Percentiles rank a stretch among this genome's conserved stretches.
Evolutionary conservation across 1,139 yeast species (phyloP).

Genomic region (Williopsis jadinii): DNA sequence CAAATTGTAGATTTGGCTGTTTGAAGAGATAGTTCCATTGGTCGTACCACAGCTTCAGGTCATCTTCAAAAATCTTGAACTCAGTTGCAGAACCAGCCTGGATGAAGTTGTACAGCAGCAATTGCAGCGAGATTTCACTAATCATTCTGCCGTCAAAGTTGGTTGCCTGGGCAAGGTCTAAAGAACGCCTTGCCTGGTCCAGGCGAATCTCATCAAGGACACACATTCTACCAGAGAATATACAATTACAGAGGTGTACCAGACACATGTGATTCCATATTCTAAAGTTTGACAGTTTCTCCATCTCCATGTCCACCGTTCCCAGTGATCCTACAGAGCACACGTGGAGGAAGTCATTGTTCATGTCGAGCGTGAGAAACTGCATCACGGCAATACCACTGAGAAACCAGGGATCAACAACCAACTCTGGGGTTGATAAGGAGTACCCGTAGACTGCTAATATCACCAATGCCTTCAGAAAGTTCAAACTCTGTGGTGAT

Average conservation of each 20-base stretch:
- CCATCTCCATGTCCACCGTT: slow-evolving; percentile 9
- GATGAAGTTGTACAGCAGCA: slow-evolving; percentile 55
- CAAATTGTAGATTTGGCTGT: slow-evolving; percentile 73
- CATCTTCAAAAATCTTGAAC: slow-evolving; percentile 27
- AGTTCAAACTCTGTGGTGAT: slow-evolving; percentile 14
- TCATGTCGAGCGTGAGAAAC: slow-evolving; percentile 20
- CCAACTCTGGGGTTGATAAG: slow-evolving; percentile 11
- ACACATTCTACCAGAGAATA: slow-evolving; percentile 69
- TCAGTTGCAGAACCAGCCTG: slow-evolving; percentile 31
- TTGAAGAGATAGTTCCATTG: slow-evolving; percentile 68
- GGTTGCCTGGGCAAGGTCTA: slow-evolving; percentile 59
- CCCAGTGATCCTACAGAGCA: not conserved
- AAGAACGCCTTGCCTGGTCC: slow-evolving; percentile 53
- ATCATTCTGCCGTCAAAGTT: slow-evolving; percentile 82
- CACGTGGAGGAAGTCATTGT: slow-evolving; percentile 5
- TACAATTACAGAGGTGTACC: slow-evolving; percentile 63
- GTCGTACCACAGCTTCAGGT: slow-evolving; percentile 51
- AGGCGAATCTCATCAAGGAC: slow-evolving; percentile 61
- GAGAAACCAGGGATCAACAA: slow-evolving; percentile 21
- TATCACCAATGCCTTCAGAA: slow-evolving; percentile 19
- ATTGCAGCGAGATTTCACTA: slow-evolving; percentile 63
- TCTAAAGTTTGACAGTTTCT: slow-evolving; percentile 30
- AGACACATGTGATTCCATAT: slow-evolving; percentile 70
- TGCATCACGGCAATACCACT: slow-evolving; percentile 21
- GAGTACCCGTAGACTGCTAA: slow-evolving; percentile 20